Base-by-base conservation (phyloP, 2,329 filamentous ascomycete genomes). In the Curvularia spicifera region DNA sequence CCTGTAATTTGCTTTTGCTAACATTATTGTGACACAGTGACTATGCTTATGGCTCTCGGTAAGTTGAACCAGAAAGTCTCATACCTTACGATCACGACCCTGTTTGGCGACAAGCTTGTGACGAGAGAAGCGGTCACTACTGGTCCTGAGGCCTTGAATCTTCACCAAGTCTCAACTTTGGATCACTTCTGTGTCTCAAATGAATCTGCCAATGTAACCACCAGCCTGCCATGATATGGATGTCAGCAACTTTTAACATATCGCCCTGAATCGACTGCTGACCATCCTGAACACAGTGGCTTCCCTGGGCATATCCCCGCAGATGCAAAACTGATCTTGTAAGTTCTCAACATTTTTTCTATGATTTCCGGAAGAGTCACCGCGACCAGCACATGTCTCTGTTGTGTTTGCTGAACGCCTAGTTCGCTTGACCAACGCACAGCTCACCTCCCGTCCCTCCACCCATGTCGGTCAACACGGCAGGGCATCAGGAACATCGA, bases 321-420 rank as follows among this genome's bases (percentile, higher is more conserved):
- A 39, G 86, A 89, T 70, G 81, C 91, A n/a, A 87, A 84, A 65
- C 84, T 96, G 62, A 84, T 96, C 81, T 96, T 96, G 91, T 95
- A 84, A 84, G 91, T 86, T 24, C 35, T 55, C 48, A 63, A 63
- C 20, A 33, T 46, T 33, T 24, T 24, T 24, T 39, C 53, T 39
- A 29, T 42, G n/a, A 35, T 51, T n/a, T 43, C 43, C 12, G 31
- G 20, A 35, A 53, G n/a, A 48, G 22, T 48, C 53, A 56, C 53
- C 24, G 44, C 35, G 26, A 26, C 39, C 10, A 49, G 9, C 44
- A 20, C 44, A 29, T 47, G 43, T 31, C 40, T 28, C 50, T 33
- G 44, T 26, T 18, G 42, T 47, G 45, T n/a, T 45, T 47, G 43
- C 42, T 48, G 20, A 31, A 35, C 40, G 28, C 50, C 24, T 47